phyloP scores from a whole-genome alignment of 1,284 basidiomycete genomes.

The Trametes versicolor region DNA sequence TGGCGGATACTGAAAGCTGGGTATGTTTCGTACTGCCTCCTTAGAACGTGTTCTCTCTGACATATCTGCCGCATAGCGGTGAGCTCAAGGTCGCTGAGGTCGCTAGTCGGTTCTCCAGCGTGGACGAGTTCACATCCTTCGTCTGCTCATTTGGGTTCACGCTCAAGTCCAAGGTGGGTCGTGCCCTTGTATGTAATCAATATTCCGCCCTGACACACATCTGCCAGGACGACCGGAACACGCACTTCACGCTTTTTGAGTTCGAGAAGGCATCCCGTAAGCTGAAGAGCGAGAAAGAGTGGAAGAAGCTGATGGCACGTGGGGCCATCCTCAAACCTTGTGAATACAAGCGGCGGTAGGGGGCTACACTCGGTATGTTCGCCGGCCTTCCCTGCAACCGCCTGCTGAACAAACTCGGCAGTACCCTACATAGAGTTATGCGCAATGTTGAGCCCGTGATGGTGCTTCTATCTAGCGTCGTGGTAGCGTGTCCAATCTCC shows the following conservation, averaged over 20 bases:
- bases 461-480: background rate
- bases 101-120: conserved; percentile 84
- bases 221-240: conserved; percentile 79
- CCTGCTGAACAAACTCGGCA: background rate
- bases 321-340: conserved; percentile 88
- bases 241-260: conserved; percentile 90
- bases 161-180: conserved; percentile 74
- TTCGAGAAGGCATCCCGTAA: conserved; percentile 75
- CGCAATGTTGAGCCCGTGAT: background rate
- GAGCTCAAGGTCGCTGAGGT: conserved; percentile 96
- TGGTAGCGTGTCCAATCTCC: background rate
- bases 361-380: background rate
- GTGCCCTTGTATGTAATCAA: conserved; percentile 10
- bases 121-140: conserved; percentile 80
- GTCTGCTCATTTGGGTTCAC: conserved; percentile 85
- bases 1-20: conserved; percentile 85
- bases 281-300: conserved; percentile 65
- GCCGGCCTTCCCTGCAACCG: background rate
- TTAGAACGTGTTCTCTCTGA: background rate
- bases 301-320: conserved; percentile 66
- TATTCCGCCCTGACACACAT: conserved; percentile 13
- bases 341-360: conserved; percentile 93
- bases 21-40: conserved; percentile 56
- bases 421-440: background rate
- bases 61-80: conserved; percentile 61